Conservation (phyloP, 2,329 filamentous ascomycete species). For the Beauveria sp. region DNA sequence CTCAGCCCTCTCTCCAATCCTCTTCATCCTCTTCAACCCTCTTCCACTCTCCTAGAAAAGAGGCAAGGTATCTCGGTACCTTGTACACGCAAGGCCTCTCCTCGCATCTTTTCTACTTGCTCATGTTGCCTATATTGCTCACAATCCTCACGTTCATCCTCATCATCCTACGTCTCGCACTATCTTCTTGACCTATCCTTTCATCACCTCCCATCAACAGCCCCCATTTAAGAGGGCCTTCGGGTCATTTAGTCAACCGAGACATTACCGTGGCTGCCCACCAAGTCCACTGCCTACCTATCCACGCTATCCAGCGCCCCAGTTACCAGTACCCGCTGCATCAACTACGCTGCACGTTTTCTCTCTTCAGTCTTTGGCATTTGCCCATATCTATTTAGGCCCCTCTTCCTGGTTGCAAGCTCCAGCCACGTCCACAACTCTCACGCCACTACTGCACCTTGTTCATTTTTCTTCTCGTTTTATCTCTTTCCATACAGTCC, state of each 20-base stretch:
- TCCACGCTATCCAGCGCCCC: background rate
- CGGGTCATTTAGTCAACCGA: conserved; percentile 7
- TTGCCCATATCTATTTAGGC: background rate
- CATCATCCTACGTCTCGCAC: background rate
- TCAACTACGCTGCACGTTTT: background rate
- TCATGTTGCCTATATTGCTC: too few relatives aligned
- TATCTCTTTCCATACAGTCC: background rate
- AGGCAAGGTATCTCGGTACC: too few relatives aligned
- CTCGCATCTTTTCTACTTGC: too few relatives aligned
- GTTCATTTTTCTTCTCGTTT: background rate
- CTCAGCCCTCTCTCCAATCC: background rate
- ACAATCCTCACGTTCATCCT: background rate
- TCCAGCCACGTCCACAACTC: conserved; percentile 12
- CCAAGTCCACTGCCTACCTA: background rate
- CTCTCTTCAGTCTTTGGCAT: background rate
- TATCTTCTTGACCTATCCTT: background rate
- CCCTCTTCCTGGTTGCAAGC: background rate
- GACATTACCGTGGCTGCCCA: background rate
- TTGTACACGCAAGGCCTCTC: too few relatives aligned
- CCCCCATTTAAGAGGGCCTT: background rate
- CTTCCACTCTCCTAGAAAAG: too few relatives aligned
- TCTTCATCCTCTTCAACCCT: too few relatives aligned
- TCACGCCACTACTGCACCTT: background rate
- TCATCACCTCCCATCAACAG: background rate
- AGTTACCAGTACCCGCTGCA: background rate